These are phyloP conservation scores for Hibiscus tridactylites DNA, from an alignment of 345 rosid genomes.

Conservation along the genomic window DNA sequence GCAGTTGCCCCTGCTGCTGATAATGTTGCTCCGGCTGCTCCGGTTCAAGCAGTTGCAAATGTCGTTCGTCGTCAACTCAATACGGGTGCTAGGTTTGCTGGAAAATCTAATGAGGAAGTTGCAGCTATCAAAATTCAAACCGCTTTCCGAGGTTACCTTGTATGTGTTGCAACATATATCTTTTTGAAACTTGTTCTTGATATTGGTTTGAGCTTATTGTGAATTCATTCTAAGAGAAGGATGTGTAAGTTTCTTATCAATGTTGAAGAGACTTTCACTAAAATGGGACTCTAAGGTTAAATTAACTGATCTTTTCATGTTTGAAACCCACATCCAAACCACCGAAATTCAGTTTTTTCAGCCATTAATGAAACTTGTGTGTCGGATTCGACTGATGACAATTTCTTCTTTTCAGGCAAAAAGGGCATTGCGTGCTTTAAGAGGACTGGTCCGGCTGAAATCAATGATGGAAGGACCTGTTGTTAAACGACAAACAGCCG, in stretches of 20 bases:
- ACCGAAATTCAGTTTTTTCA: not conserved
- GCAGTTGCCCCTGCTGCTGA: constrained; percentile 13
- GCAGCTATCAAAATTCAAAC: constrained; percentile 89
- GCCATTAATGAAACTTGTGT: not conserved
- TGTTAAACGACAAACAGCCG: constrained; percentile 75
- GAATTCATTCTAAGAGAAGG: not conserved
- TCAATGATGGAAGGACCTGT: constrained; percentile 72
- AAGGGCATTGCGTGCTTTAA: constrained; percentile 75
- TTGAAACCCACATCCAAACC: not conserved
- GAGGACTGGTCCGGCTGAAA: constrained; percentile 81
- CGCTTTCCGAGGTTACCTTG: constrained; percentile 78
- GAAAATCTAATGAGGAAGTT: constrained; percentile 63
- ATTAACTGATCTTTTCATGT: not conserved
- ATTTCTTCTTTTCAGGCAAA: constrained; percentile 47
- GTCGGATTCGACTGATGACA: not conserved
- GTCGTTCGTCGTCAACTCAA: constrained; percentile 23
- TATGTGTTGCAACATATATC: constrained; percentile 13
- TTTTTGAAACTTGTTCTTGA: not conserved
- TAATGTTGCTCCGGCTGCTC: constrained; percentile 15
- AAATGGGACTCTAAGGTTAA: not conserved
- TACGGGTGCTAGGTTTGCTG: constrained; percentile 32
- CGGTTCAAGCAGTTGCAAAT: constrained; percentile 28
- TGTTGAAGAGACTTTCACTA: not conserved
- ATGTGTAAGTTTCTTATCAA: not conserved
- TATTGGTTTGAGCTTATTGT: not conserved